phyloP scores from a whole-genome alignment of 1,139 yeast species.

The Saccharomyces hybrid region DNA sequence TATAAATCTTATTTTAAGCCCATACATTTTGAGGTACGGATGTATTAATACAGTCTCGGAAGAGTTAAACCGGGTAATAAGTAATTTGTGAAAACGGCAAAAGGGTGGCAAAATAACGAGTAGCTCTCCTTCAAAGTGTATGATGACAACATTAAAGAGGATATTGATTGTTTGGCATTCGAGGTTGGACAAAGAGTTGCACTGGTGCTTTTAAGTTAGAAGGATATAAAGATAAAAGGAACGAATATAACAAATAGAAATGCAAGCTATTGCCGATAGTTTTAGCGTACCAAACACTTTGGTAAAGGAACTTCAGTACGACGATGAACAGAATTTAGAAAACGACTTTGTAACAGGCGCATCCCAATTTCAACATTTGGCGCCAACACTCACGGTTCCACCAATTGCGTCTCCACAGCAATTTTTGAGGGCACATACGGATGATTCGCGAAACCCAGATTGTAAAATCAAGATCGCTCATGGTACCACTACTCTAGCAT shows the following conservation, averaged over 20 bases:
- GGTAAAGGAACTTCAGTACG: slow-evolving; percentile 23
- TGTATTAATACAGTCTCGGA: no score
- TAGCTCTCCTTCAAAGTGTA: background rate
- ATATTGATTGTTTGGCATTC: no score
- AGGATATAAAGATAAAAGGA: background rate
- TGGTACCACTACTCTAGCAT: slow-evolving; percentile 96
- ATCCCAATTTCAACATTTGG: slow-evolving; percentile 28
- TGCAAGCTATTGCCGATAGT: slow-evolving; percentile 31
- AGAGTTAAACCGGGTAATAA: background rate
- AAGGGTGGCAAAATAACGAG: slow-evolving; percentile 8
- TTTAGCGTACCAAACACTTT: slow-evolving; percentile 19
- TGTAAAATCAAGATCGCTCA: slow-evolving; percentile 95
- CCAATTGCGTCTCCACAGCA: slow-evolving; percentile 91
- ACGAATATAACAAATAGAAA: slow-evolving; percentile 4
- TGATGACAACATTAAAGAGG: background rate
- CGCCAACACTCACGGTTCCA: slow-evolving; percentile 69
- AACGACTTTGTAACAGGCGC: slow-evolving; percentile 33
- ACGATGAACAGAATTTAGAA: slow-evolving; percentile 31
- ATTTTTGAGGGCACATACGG: slow-evolving; percentile 94
- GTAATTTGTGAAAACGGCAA: background rate
- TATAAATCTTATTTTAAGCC: no score
- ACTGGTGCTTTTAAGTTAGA: no score
- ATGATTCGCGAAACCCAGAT: slow-evolving; percentile 85
- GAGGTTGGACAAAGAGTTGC: no score
- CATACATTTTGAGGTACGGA: no score